Base-by-base conservation (phyloP, 495 filamentous ascomycete species). In the Talaromyces trachyspermus region DNA sequence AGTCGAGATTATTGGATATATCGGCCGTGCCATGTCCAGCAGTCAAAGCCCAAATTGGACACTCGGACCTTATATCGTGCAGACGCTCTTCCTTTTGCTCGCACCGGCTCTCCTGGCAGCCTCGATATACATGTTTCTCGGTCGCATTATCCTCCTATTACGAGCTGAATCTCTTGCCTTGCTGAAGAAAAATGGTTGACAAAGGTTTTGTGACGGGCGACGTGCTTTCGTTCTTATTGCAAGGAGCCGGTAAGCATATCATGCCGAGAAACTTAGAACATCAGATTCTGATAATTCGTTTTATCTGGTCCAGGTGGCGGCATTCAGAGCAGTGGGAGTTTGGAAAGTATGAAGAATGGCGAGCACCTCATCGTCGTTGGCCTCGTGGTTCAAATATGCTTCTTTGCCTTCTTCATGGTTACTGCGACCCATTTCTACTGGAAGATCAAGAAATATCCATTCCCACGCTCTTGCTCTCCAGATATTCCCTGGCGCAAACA, bases 1-100 rank as follows among this genome's bases (percentile, higher is more conserved):
- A 79, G 75, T 80, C 59, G 78, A 85, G 57, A 53, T 75, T 0
- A 55, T 79, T 12, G 80, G 80, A 12, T 83, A 83, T 52, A 55
- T 75, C 33, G 77, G 70, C 26, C 74, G 80, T 18, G 54, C 64
- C 6, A 49, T 76, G 10, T 58, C 62, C n/a, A 63, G 64, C 5
- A 53, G 51, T 20, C 30, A 60, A 52, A 1, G 48, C 24, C 57
- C 48, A 46, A 60, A 36, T 57, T 60, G 43, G 43, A 47, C 46
- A 55, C 55, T n/a, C 45, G 63, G 8, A 25, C 61, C 12, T 36
- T 68, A 69, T 48, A 54, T 67, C 18, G 43, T 72, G n/a, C 64
- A 71, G 39, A 56, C 66, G 3, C 41, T 70, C 4, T 49, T 72
- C 24, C 62, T 70, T 45, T 59, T 65, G 15, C 41, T 44, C 27